phyloP scores from a whole-genome alignment of 768 basidiomycete genomes.

The Omphalotus guepiniiformis region DNA sequence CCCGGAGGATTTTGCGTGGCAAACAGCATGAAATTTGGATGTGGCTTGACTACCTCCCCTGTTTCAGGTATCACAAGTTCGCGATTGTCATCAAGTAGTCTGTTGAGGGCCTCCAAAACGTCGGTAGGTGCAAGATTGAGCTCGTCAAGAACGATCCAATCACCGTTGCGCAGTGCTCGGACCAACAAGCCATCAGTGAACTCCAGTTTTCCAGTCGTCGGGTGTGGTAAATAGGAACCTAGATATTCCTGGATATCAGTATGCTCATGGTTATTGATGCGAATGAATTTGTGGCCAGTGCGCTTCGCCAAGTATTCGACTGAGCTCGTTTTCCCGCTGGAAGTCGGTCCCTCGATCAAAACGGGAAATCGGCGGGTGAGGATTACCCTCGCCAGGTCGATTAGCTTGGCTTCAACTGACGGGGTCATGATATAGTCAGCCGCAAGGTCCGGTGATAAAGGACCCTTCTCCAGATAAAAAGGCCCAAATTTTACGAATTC shows the following conservation, averaged over 20 bases:
- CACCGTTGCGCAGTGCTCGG: constrained; percentile 82
- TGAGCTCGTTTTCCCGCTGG: constrained; percentile 95
- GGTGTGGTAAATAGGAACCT: constrained; percentile 93
- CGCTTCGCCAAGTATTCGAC: constrained; percentile 91
- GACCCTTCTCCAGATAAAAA: constrained; percentile 84
- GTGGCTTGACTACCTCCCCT: constrained; percentile 88
- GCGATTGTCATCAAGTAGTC: constrained; percentile 94
- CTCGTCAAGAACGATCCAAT: constrained; percentile 99
- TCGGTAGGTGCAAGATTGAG: constrained; percentile 97
- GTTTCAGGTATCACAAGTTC: constrained; percentile 96
- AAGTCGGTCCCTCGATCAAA: constrained; percentile 96
- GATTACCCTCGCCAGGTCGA: constrained; percentile 90
- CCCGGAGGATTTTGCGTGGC: constrained; percentile 98
- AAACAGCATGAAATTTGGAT: constrained; percentile 96
- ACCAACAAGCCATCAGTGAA: constrained; percentile 95
- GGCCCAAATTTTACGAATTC: constrained; percentile 84
- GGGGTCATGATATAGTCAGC: constrained; percentile 94
- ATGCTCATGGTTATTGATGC: constrained; percentile 99
- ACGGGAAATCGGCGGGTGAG: constrained; percentile 88
- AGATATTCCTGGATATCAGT: constrained; percentile 99
- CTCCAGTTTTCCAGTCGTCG: constrained; percentile 85
- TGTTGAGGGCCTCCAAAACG: constrained; percentile 94
- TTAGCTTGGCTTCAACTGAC: constrained; percentile 91
- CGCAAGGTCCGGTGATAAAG: constrained; percentile 52
- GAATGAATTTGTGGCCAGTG: constrained; percentile 92